Conservation (phyloP, 768 basidiomycete species). For the Russula sp. region DNA sequence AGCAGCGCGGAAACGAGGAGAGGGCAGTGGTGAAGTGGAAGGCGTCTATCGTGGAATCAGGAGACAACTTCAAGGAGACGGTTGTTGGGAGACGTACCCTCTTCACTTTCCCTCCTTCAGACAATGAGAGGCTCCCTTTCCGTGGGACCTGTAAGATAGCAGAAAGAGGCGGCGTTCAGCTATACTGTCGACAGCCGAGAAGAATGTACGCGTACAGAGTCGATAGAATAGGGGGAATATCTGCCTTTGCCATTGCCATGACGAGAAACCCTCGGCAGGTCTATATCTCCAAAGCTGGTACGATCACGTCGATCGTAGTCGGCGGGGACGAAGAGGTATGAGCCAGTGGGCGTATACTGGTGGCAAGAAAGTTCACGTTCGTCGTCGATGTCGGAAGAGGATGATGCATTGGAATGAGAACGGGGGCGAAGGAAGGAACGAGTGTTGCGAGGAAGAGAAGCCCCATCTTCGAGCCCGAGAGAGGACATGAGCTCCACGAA, state of each 20-base stretch:
- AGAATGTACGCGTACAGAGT: slow-evolving; percentile 24
- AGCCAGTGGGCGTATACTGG: background rate
- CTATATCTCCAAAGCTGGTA: slow-evolving; percentile 23
- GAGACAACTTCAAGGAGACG: background rate
- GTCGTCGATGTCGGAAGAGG: slow-evolving; percentile 29
- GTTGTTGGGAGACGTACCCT: slow-evolving; percentile 24
- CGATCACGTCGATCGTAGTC: slow-evolving; percentile 20
- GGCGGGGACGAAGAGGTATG: slow-evolving; percentile 27
- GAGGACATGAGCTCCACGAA: slow-evolving; percentile 85
- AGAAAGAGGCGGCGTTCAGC: background rate
- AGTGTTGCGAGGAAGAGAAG: slow-evolving; percentile 18
- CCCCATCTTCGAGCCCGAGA: slow-evolving; percentile 57
- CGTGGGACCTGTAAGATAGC: slow-evolving; percentile 23
- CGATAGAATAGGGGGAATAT: slow-evolving; percentile 29
- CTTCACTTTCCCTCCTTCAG: slow-evolving; percentile 23
- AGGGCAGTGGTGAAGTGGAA: slow-evolving; percentile 27
- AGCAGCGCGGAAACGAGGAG: slow-evolving; percentile 19
- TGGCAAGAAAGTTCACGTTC: slow-evolving; percentile 11
- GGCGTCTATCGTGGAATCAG: slow-evolving; percentile 22
- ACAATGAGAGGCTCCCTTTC: slow-evolving; percentile 25
- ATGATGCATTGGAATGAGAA: slow-evolving; percentile 37
- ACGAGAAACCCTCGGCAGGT: slow-evolving; percentile 24
- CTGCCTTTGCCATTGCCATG: slow-evolving; percentile 20
- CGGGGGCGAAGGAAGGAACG: slow-evolving; percentile 25
- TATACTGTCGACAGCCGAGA: background rate